Evolutionary conservation across 306 rosid species (phyloP), one percentile per base, ranked within the genome.

Genomic region (Begonia fuchsioides): DNA sequence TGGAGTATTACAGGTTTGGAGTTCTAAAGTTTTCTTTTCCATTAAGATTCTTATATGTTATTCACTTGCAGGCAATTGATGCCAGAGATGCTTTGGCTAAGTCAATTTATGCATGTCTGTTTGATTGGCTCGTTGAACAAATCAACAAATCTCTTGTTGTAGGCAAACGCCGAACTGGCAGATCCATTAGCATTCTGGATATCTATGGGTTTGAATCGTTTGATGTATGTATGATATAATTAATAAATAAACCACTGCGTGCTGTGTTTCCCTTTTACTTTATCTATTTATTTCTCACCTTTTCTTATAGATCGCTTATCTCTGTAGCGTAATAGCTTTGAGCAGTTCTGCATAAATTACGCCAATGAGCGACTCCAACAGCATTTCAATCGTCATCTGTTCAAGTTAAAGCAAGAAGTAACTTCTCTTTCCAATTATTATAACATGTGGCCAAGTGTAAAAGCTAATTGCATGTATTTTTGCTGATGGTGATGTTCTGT

Each of bases 371-470:
- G 98, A 75, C 57, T 92, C 64, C 98, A 92, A 59, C 98, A 92
- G 44, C 98, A 92, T 66, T 92, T 92, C 71, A 92, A 92, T 62
- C 98, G 98, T 56, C 98, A 92, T 73, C 72, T 92, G 56, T 92
- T 92, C 77, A 92, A 92, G 76, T 60, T 92, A 53, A 96, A 92
- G 72, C 98, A 92, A 65, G 98, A 92, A 93, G 98, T 92, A 92
- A 64, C 45, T 41, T 41, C 13, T n/a, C 14, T 41, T 41, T 41
- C n/a, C 45, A 11, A 41, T n/a, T 41, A 26, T 6, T 2, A 41
- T 10, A 41, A 41, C 45, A n/a, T 41, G 1, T 41, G 45, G 45
- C n/a, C 1, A 41, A n/a, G 14, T 13, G 17, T 6, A 12, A 26
- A 26, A 8, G 7, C 8, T 26, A 26, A 26, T 6, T 26, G 7